Conservation (phyloP, 371 early-diverging fungal species). For the Apophysomyces elegans region DNA sequence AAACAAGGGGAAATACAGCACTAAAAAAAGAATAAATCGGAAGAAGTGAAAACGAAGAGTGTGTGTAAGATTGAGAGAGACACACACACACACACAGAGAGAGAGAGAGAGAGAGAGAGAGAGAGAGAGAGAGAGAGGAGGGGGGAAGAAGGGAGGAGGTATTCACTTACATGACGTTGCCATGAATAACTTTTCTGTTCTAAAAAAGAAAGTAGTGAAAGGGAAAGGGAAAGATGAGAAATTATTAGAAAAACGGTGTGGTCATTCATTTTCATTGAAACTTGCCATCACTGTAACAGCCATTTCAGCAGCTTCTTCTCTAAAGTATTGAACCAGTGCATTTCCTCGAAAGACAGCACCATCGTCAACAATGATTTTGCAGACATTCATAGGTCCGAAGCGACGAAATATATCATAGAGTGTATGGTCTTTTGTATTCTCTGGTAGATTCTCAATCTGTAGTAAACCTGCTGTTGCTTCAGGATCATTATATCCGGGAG, state of each 20-base stretch:
- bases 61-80: no score
- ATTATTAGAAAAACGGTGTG: no score
- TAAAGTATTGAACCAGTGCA: constrained; percentile 52
- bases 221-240: background rate
- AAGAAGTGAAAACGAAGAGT: no score
- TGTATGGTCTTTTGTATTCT: constrained; percentile 29
- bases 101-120: no score
- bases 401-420: constrained; percentile 49
- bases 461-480: constrained; percentile 41
- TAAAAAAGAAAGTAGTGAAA: background rate
- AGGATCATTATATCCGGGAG: constrained; percentile 30
- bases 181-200: constrained; percentile 2
- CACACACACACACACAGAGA: no score
- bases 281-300: constrained; percentile 47
- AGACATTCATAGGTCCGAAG: constrained; percentile 53
- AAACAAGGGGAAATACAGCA: constrained; percentile 24
- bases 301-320: constrained; percentile 33
- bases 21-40: constrained; percentile 3
- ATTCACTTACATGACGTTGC: constrained; percentile 3
- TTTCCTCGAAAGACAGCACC: constrained; percentile 32
- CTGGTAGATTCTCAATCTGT: constrained; percentile 43
- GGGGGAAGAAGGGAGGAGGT: background rate
- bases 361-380: constrained; percentile 44
- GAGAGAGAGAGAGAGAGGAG: background rate
- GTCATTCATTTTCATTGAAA: background rate